A percentile compares a stretch with the other conserved stretches of the same genome.
These are phyloP conservation scores for Ogataea polymorpha DNA, from an alignment of 805 yeast genomes.

Conservation along the genomic window DNA sequence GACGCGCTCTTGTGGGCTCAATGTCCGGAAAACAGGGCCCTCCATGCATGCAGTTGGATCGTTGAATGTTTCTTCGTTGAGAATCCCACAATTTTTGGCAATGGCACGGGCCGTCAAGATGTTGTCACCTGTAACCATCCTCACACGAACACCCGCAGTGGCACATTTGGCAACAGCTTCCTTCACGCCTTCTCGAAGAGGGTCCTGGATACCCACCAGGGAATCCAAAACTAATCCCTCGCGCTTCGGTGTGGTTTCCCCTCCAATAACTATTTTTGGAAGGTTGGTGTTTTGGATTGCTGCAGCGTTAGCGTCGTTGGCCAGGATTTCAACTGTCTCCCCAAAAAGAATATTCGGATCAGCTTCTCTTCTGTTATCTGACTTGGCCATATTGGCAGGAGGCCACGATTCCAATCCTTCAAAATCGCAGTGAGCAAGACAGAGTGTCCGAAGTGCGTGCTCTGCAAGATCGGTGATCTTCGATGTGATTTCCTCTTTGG, in stretches of 20 bases:
- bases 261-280: conserved; percentile 30
- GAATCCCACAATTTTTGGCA: conserved; percentile 80
- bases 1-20: conserved; percentile 54
- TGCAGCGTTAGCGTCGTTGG: conserved; percentile 21
- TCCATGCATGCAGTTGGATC: conserved; percentile 74
- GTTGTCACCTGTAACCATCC: conserved; percentile 99
- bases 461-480: conserved; percentile 54
- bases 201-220: conserved; percentile 92
- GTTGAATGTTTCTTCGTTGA: conserved; percentile 47
- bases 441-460: conserved; percentile 82
- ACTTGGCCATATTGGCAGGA: conserved; percentile 45
- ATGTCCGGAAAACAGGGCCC: conserved; percentile 82
- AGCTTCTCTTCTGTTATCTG: conserved; percentile 38
- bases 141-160: conserved; percentile 87
- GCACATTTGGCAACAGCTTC: conserved; percentile 84
- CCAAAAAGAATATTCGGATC: conserved; percentile 42
- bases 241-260: conserved; percentile 16
- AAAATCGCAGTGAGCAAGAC: conserved; percentile 80
- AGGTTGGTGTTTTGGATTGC: conserved; percentile 14
- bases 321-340: conserved; percentile 23
- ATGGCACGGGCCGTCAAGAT: conserved; percentile 88
- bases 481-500: conserved; percentile 29
- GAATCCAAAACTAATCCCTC: conserved; percentile 57
- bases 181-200: conserved; percentile 85
- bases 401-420: conserved; percentile 57